These are phyloP conservation scores for Termitomyces sp. DNA, from an alignment of 768 basidiomycete genomes.

Conservation along the genomic window DNA sequence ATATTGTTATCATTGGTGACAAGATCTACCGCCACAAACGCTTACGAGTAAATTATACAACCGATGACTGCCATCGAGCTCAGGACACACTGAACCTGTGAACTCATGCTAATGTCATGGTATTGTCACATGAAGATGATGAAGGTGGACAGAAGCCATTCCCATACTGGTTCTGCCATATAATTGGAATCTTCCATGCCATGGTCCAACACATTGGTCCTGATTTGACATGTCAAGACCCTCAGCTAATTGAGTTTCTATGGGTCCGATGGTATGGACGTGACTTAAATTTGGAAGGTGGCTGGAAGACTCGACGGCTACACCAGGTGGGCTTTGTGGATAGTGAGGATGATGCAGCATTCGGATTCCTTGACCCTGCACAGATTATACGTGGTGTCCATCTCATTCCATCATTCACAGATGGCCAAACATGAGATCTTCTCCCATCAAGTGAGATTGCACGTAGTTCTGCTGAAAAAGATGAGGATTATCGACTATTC, in stretches of 20 bases:
- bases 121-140: too few species aligned
- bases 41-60: too few species aligned
- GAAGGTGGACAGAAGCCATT: conserved; percentile 8
- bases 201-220: conserved; percentile 18
- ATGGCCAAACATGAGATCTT: conserved; percentile 3
- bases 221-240: not conserved
- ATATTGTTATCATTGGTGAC: too few species aligned
- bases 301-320: conserved; percentile 27
- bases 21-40: too few species aligned
- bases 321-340: conserved; percentile 39
- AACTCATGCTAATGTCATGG: too few species aligned
- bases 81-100: too few species aligned
- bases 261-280: conserved; percentile 40
- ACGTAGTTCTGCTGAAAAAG: not conserved
- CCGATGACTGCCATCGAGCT: too few species aligned
- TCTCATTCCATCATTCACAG: not conserved
- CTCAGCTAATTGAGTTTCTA: conserved; percentile 35
- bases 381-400: conserved; percentile 33
- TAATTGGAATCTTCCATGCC: conserved; percentile 25
- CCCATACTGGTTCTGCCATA: conserved; percentile 23
- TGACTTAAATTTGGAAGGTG: conserved; percentile 23
- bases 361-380: conserved; percentile 45
- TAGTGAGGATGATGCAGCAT: conserved; percentile 26
- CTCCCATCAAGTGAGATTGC: not conserved
- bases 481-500: not conserved